These are phyloP conservation scores for Oemleria cerasiformis DNA, from an alignment of 306 rosid species.

Conservation along the genomic window DNA sequence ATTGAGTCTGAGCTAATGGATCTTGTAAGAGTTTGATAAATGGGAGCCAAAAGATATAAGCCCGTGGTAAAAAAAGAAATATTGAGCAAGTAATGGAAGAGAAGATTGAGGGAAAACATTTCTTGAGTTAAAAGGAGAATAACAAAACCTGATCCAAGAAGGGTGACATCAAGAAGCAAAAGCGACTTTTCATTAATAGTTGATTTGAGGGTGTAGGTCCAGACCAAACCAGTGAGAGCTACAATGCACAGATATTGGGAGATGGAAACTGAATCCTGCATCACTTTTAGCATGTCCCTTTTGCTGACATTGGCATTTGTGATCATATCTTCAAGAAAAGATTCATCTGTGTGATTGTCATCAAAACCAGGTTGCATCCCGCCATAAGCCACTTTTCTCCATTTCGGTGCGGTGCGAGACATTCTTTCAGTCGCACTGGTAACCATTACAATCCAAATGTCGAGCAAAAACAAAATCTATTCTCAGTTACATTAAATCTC, in stretches of 20 bases:
- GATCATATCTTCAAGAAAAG: constrained; percentile 87
- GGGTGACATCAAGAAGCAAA: constrained; percentile 60
- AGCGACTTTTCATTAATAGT: constrained; percentile 70
- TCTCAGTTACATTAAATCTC: background rate
- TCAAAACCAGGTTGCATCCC: constrained; percentile 94
- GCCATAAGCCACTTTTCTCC: constrained; percentile 94
- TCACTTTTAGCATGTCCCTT: constrained; percentile 80
- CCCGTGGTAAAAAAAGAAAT: constrained; percentile 69
- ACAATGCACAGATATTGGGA: constrained; percentile 87
- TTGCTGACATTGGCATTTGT: constrained; percentile 86
- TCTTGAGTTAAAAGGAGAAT: constrained; percentile 73
- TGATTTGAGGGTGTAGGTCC: constrained; percentile 71
- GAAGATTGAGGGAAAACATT: constrained; percentile 66
- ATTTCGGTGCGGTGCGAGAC: constrained; percentile 40
- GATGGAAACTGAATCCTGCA: constrained; percentile 80
- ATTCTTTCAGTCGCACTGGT: constrained; percentile 23
- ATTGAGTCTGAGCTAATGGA: constrained; percentile 91
- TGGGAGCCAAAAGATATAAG: constrained; percentile 78
- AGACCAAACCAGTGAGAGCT: constrained; percentile 76
- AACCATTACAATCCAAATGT: constrained; percentile 35
- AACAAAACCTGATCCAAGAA: constrained; percentile 72
- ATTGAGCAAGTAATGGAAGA: constrained; percentile 66
- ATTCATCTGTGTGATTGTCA: constrained; percentile 79
- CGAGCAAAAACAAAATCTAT: background rate
- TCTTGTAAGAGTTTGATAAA: constrained; percentile 85